Percentiles rank a stretch among this genome's conserved stretches.
phyloP scores from a whole-genome alignment of 2,329 filamentous ascomycete species.

The Hypoxylon sp. region DNA sequence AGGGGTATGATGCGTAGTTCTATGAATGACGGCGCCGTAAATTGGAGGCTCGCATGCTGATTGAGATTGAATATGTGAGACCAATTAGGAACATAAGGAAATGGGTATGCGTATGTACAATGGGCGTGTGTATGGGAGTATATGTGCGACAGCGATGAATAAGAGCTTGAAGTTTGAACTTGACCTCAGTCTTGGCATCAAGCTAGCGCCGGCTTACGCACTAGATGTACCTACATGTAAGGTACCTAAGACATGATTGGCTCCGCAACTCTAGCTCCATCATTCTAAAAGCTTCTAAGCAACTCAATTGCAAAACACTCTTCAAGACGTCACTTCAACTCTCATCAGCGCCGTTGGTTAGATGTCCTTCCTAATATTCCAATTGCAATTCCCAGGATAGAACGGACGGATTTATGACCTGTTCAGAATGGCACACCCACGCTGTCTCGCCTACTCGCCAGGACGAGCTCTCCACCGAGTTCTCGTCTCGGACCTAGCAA shows the following conservation, averaged over 20 bases:
- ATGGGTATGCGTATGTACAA: background rate
- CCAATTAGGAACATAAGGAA: background rate
- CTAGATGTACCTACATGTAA: too few species aligned
- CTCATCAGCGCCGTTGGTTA: background rate
- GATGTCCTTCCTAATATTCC: background rate
- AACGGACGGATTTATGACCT: background rate
- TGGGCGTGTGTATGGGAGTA: background rate
- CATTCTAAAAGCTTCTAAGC: slow-evolving; percentile 4
- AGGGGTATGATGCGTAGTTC: slow-evolving; percentile 16
- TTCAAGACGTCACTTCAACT: slow-evolving; percentile 2
- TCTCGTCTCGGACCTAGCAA: slow-evolving; percentile 47
- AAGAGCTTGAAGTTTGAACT: background rate
- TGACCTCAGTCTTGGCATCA: slow-evolving; percentile 17
- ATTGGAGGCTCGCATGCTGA: background rate
- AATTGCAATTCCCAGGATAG: background rate
- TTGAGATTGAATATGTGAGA: background rate
- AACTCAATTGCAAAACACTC: slow-evolving; percentile 18
- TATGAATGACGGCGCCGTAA: background rate
- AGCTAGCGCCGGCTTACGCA: background rate
- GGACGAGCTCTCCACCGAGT: slow-evolving; percentile 51
- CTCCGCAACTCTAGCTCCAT: slow-evolving; percentile 30
- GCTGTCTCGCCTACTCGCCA: slow-evolving; percentile 47
- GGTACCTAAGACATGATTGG: slow-evolving; percentile 39
- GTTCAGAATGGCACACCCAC: slow-evolving; percentile 48
- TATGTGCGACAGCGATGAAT: background rate